Evolutionary conservation across 352 stramenopile genomes (phyloP), one percentile per base, ranked within the genome.

Genomic region (Pythium coloratum): DNA sequence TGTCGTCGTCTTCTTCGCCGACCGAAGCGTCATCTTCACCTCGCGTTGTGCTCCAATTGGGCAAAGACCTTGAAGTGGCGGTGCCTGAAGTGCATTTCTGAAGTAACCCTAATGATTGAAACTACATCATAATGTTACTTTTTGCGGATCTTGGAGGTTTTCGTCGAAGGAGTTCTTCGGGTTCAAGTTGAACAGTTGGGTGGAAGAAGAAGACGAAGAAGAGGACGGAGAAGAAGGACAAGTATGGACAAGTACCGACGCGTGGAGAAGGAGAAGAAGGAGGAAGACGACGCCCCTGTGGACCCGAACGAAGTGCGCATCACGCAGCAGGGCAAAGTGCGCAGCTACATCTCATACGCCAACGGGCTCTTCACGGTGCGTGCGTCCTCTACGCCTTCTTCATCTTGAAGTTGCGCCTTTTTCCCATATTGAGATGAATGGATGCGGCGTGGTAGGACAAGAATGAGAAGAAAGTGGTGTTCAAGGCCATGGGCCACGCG

Each of bases 201-300:
- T 7, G 34, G 24, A 67, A 32, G 34, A 33, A 33, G 49, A 51
- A 20, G 28, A 66, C 20, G 50, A 20, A 38, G 33, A 3, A 95
- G 58, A 24, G 20, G 20, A 34, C 34, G 58, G 18, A 30, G 50
- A 20, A 38, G 33, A 3, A 95, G 58, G 18, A 30, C 40, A 20
- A 38, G 33, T 2, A 95, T 94, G 87, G 81, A 95, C 70, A 95
- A 95, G 75, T 95, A 95, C 71, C 81, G 78, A 7, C 84, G 87
- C 36, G 80, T 91, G 34, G 82, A 92, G 59, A 92, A 90, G 63
- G 78, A 78, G 18, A 67, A 69, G 6, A 66, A 80, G 12, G 80
- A 92, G 46, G 78, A 86, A 50, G 66, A 74, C 9, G 56, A 38
- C 24, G 26, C 65, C 51, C 61, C 75, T 1, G 78, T 78, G 20